Conservation (phyloP, 495 filamentous ascomycete genomes). For the Xeromyces bisporus region DNA sequence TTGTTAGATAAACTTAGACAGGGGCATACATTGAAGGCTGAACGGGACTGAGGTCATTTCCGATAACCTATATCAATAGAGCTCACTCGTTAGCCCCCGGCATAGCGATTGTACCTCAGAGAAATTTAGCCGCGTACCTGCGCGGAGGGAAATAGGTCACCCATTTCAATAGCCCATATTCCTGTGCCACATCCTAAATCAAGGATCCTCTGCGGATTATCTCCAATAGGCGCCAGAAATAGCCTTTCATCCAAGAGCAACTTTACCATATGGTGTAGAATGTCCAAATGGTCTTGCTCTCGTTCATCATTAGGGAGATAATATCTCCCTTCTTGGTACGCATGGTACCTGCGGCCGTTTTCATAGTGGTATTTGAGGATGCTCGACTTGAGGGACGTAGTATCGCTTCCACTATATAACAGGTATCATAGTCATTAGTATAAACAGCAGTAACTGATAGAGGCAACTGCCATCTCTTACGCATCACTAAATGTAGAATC, state of each 20-base stretch:
- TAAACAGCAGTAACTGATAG: too few species aligned
- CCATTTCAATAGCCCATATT: conserved; percentile 26
- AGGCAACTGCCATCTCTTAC: neutral
- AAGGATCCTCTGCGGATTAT: conserved; percentile 19
- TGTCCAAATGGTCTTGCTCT: conserved; percentile 30
- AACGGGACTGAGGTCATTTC: neutral
- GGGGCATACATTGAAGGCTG: neutral
- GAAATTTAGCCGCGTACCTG: neutral
- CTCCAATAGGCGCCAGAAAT: conserved; percentile 29
- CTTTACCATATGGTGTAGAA: conserved; percentile 46
- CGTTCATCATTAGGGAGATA: conserved; percentile 34
- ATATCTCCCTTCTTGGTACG: conserved; percentile 27
- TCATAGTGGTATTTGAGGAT: conserved; percentile 37
- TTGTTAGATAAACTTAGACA: neutral
- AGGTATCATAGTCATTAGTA: neutral
- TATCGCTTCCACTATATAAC: conserved; percentile 8
- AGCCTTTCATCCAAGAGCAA: conserved; percentile 33
- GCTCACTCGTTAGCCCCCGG: too few species aligned
- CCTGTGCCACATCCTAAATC: conserved; percentile 28
- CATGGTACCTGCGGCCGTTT: conserved; percentile 27
- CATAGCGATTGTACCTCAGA: too few species aligned
- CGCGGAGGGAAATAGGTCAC: neutral
- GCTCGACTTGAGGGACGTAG: conserved; percentile 29
- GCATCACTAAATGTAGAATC: neutral
- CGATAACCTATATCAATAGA: neutral